phyloP scores from a whole-genome alignment of 306 rosid species.

The Sicyos baderoa region DNA sequence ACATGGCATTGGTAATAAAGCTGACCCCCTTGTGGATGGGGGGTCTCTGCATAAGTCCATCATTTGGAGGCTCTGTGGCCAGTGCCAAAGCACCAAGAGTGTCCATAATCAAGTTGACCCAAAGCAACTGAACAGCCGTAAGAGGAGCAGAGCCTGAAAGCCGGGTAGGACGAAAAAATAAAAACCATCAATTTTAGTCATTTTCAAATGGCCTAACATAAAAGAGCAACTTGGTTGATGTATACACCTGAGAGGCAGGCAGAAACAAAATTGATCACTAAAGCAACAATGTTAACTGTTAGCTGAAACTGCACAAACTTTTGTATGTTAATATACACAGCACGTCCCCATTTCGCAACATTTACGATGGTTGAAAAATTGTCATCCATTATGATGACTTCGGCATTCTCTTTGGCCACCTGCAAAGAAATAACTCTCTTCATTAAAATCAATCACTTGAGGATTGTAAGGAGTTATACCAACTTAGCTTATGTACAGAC shows the following conservation, averaged over 20 bases:
- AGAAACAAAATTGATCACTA: constrained; percentile 69
- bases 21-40: constrained; percentile 59
- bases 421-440: constrained; percentile 21
- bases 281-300: constrained; percentile 87
- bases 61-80: constrained; percentile 92
- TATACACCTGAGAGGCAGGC: constrained; percentile 84
- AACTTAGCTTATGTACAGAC: constrained; percentile 32
- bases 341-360: constrained; percentile 94
- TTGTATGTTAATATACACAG: constrained; percentile 90
- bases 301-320: constrained; percentile 96
- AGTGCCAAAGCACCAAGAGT: constrained; percentile 94
- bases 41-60: constrained; percentile 60
- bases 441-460: not conserved
- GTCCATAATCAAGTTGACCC: constrained; percentile 99
- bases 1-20: constrained; percentile 84
- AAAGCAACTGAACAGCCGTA: constrained; percentile 89
- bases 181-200: not conserved
- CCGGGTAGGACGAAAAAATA: not conserved
- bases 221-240: not conserved
- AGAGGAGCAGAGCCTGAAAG: constrained; percentile 90
- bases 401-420: constrained; percentile 97
- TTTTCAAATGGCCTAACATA: not conserved
- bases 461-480: not conserved
- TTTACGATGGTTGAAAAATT: constrained; percentile 73
- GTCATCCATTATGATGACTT: constrained; percentile 83